phyloP scores from a whole-genome alignment of 2,329 filamentous ascomycete genomes.

The Tolypocladium album region DNA sequence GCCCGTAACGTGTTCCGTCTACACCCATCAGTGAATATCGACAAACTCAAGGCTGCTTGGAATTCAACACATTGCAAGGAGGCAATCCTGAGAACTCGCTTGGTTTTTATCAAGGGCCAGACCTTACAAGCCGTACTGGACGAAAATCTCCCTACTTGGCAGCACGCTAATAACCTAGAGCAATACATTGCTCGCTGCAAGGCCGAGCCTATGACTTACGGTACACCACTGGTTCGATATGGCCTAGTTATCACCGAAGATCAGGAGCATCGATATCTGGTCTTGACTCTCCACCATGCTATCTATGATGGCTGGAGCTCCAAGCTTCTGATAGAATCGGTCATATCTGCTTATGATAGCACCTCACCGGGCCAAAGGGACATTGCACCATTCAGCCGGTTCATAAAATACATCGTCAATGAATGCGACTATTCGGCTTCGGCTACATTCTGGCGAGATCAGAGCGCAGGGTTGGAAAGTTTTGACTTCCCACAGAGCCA shows the following conservation, averaged over 20 bases:
- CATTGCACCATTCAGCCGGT: not conserved
- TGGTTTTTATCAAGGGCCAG: not conserved
- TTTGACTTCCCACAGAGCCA: not conserved
- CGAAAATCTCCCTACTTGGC: not conserved
- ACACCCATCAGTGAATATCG: not conserved
- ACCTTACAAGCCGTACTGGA: not conserved
- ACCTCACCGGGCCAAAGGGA: not conserved
- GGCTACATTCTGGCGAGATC: not conserved
- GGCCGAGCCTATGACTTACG: not conserved
- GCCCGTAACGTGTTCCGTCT: not conserved
- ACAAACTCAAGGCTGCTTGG: not conserved
- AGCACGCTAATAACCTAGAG: not conserved
- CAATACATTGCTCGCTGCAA: not conserved
- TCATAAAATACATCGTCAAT: not conserved
- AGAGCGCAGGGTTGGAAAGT: not conserved
- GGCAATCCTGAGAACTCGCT: not conserved
- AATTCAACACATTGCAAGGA: not conserved
- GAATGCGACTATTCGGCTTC: not conserved
- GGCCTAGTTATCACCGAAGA: not conserved
- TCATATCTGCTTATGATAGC: not conserved
- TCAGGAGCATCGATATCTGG: not conserved
- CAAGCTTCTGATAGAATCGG: not conserved
- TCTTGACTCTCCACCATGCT: slow-evolving; percentile 1
- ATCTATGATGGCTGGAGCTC: slow-evolving; percentile 3
- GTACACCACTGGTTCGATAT: not conserved